phyloP scores from a whole-genome alignment of 2,329 filamentous ascomycete genomes.

The Aspergillus melleus region DNA sequence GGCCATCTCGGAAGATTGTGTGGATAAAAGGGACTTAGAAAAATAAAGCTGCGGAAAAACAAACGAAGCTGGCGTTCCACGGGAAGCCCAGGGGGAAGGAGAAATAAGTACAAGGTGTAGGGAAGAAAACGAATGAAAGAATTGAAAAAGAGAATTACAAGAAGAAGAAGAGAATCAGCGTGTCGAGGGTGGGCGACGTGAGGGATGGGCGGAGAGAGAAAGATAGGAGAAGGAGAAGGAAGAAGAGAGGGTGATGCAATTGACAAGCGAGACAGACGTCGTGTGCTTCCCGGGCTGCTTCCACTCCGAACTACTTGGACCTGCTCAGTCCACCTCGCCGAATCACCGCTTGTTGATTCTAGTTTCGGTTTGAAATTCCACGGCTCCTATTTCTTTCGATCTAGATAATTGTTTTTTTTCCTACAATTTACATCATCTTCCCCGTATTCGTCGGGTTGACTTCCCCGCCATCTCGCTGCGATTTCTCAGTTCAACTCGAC shows the following conservation, averaged over 20 bases:
- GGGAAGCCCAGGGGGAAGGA: conserved; percentile 1
- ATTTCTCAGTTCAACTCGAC: background rate
- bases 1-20: conserved; percentile 31
- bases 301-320: background rate
- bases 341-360: background rate
- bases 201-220: conserved; percentile 8
- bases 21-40: conserved; percentile 14
- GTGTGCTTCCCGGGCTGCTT: conserved; percentile 14
- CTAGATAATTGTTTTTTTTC: background rate
- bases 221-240: conserved; percentile 11
- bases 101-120: conserved; percentile 11
- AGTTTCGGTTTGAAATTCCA: background rate
- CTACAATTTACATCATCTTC: background rate
- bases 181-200: conserved; percentile 4
- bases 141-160: conserved; percentile 6
- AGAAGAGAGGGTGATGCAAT: conserved; percentile 22
- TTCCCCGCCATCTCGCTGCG: background rate
- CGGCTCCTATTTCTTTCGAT: background rate
- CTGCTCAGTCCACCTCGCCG: background rate
- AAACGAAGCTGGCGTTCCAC: conserved; percentile 11
- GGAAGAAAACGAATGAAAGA: background rate
- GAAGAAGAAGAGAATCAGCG: conserved; percentile 8
- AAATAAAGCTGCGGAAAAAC: conserved; percentile 14
- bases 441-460: background rate
- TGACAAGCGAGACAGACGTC: conserved; percentile 19